Base-by-base conservation (phyloP, 108 stramenopile genomes). In the Poteriospumella lacustris region DNA sequence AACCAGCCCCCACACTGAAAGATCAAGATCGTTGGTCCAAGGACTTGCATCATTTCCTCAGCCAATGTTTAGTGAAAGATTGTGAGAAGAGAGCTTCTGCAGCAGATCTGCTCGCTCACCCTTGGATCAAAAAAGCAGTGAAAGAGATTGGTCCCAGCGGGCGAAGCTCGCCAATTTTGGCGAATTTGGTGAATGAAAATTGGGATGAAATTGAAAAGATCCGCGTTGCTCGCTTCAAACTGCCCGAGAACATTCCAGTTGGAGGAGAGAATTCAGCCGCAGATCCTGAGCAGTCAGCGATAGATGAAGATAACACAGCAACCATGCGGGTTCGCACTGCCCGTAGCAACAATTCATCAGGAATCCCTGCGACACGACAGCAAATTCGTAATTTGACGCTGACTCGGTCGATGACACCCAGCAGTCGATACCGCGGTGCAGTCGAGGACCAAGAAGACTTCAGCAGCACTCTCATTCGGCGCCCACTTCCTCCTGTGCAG, bases 1-100 rank as follows among this genome's bases (percentile, higher is more conserved):
- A 87, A 43, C 81, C 85, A 34, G 84, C 86, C 0, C 86, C 88
- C 31, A 87, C 79, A 19, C 79, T 89, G 39, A 68, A 78, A 28
- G 84, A 84, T 38, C 83, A 82, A 0, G 73, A 72, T 0, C 59
- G 59, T 1, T 87, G 88, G 88, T 82, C 85, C 29, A 28, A 43
- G 39, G 85, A 85, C 1, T 75, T 86, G 64, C 41, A 64, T 28
- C 76, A 85, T 77, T 87, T 87, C 44, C 42, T 87, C 1, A 29
- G 33, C 43, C 39, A 42, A 2, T 85, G 79, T 40, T 80, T 87
- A 43, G 73, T 76, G 76, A 85, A 78, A 59, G 83, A 85, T 47
- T 82, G 84, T 1, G 68, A 19, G 1, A 24, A 77, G 0, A 75
- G 83, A 2, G 3, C 72, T 43, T 26, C 77, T 15, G 77, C 80